Base-by-base conservation (phyloP, 495 filamentous ascomycete species). In the Penicillium salamii region DNA sequence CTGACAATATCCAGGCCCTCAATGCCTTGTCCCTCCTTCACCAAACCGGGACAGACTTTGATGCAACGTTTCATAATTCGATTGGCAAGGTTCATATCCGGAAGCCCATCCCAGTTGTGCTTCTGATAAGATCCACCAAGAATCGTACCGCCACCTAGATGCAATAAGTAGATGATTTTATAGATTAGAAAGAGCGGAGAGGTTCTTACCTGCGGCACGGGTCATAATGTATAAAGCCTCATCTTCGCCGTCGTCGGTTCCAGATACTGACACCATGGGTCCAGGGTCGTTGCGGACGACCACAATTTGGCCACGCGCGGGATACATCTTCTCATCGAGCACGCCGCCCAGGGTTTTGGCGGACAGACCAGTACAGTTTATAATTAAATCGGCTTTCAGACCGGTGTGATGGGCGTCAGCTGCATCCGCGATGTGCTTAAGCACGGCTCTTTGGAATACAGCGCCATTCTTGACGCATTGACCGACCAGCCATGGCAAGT, bases 161-260 rank as follows among this genome's bases (percentile, higher is more conserved):
- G 8, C 12, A 21, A 24, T 46, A 23, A 52, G 43, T 17, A 9
- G 32, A 42, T 28, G n/a, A 17, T 34, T 14, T 15, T 13, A 23
- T 26, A 26, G 17, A n/a, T n/a, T n/a, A n/a, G 43, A 26, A 9
- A 24, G 15, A 29, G n/a, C 18, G 26, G 7, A 2, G 7, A 23
- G 1, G 14, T 49, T 39, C 55, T 67, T 65, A 70, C 67, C 91
- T 7, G 80, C 84, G 2, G 91, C 90, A n/a, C 93, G 81, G 49
- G 83, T 82, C 92, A 98, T 98, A 41, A 91, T 81, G 59, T 98
- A 98, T 49, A 77, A 74, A n/a, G 82, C 69, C 63, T 97, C 91
- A 29, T 89, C 90, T 0, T 78, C 76, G 0, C 83, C 88, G 56
- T 95, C 88, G 40, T 96, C 90, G 0, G 82, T 88, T 0, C 91